A percentile compares a stretch with the other conserved stretches of the same genome.
Evolutionary conservation across 768 basidiomycete species (phyloP).

Genomic region (Crassisporium funariophilum): DNA sequence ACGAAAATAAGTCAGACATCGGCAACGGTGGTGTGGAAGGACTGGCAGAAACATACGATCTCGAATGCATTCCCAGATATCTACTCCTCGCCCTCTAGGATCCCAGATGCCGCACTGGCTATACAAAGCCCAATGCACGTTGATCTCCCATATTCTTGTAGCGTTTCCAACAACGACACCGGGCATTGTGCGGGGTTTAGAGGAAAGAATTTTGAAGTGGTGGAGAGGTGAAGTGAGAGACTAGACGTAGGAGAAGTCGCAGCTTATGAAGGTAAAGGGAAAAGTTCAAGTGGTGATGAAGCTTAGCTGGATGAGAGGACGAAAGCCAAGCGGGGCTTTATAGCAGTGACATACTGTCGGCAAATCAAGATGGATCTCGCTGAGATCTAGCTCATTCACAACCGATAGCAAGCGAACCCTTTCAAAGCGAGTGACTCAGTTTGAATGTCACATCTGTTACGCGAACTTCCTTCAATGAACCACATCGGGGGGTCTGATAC

Average conservation of each 20-base stretch:
- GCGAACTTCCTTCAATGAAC: too few species aligned
- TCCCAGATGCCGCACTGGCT: conserved; percentile 78
- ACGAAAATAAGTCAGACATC: conserved; percentile 9
- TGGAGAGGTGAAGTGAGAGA: conserved; percentile 13
- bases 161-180: conserved; percentile 60
- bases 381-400: too few species aligned
- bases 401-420: too few species aligned
- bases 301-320: too few species aligned
- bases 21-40: conserved; percentile 1
- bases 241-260: background rate
- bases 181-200: conserved; percentile 33
- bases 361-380: too few species aligned
- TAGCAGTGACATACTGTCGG: too few species aligned
- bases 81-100: conserved; percentile 62
- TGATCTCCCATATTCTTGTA: conserved; percentile 71
- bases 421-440: too few species aligned
- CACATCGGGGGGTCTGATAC: too few species aligned
- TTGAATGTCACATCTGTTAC: too few species aligned
- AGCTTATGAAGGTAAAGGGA: background rate
- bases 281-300: too few species aligned
- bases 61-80: conserved; percentile 75
- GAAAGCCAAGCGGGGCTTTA: too few species aligned
- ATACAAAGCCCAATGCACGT: conserved; percentile 63
- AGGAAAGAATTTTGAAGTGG: conserved; percentile 2
- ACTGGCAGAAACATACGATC: conserved; percentile 52